Evolutionary conservation across 805 yeast species (phyloP), one percentile per base, ranked within the genome.

Genomic region (Cyberlindnera japonica): DNA sequence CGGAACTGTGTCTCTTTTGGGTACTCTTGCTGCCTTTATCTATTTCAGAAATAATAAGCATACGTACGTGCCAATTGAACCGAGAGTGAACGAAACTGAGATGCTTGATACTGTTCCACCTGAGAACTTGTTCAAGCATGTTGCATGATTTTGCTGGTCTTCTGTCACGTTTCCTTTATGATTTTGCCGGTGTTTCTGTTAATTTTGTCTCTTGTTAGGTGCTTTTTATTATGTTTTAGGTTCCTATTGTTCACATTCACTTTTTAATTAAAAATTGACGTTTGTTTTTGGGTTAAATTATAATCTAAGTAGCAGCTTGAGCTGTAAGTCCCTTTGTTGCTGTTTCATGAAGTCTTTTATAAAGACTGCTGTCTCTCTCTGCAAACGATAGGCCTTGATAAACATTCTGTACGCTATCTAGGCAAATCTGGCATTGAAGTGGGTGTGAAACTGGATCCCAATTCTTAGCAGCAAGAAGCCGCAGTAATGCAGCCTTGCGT

Each of bases 401-500:
- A 6, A 59, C 55, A 4, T 43, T 48, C 17, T 57, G 52, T 0
- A 69, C 53, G 15, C 45, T 44, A 3, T 51, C 49, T n/a, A 64
- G 34, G 31, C 66, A 63, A 22, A 56, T 24, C 33, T 49, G 45
- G 2, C 61, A 61, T 43, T 65, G 64, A 6, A 43, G 6, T 3
- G 60, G 58, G 9, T 50, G 52, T 3, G 49, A 44, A 12, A 50
- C 53, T 1, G 54, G 53, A 27, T 71, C 70, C 83, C 95, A 79
- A 55, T 83, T 85, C 41, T 75, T 75, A 6, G 88, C 82, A 0
- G 96, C 81, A 20, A 89, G 57, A 20, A 89, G 57, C 49, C 74
- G 72, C 87, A 95, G 89, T 21, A 90, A 68, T 0, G 86, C 77
- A 1, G 89, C 77, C 56, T 88, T 88, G 40, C 97, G 71, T 37